Conservation (phyloP, 2,329 filamentous ascomycete genomes). For the Chaetothyriales sp. region DNA sequence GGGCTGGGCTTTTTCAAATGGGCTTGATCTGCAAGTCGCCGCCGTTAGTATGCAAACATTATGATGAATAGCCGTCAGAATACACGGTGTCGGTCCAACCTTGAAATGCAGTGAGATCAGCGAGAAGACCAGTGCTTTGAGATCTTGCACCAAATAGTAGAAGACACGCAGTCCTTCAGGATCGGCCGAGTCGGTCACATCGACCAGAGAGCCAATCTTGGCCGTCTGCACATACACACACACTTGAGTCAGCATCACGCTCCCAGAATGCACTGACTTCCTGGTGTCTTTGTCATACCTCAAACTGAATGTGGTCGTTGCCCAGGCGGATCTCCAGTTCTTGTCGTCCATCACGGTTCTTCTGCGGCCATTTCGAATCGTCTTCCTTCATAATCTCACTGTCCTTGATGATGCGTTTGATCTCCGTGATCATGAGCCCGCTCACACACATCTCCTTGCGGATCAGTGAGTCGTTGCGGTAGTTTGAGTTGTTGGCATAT, state of each 20-base stretch:
- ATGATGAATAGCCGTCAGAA: background rate
- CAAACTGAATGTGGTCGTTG: conserved; percentile 93
- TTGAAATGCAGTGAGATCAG: conserved; percentile 96
- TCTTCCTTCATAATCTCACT: conserved; percentile 99
- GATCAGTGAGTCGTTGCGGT: conserved; percentile 94
- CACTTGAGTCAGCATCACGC: conserved; percentile 14
- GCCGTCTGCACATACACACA: conserved; percentile 84
- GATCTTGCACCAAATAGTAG: conserved; percentile 94
- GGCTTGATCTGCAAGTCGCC: conserved; percentile 34
- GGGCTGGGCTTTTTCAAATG: conserved; percentile 25
- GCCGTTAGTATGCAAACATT: conserved; percentile 1
- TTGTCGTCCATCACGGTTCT: conserved; percentile 96
- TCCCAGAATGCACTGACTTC: background rate
- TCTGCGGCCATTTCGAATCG: conserved; percentile 95
- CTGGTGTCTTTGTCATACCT: conserved; percentile 42
- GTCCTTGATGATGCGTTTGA: conserved; percentile 91
- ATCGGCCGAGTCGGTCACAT: conserved; percentile 90
- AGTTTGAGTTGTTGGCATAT: conserved; percentile 99
- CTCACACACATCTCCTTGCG: conserved; percentile 99
- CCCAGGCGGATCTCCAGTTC: conserved; percentile 89
- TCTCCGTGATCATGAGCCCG: conserved; percentile 75
- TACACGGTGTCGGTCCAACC: conserved; percentile 28
- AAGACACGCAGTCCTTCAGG: conserved; percentile 93
- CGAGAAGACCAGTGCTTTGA: conserved; percentile 93
- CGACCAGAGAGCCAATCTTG: conserved; percentile 92